Base-by-base conservation (phyloP, 2,329 filamentous ascomycete genomes). In the Alternaria sp. region DNA sequence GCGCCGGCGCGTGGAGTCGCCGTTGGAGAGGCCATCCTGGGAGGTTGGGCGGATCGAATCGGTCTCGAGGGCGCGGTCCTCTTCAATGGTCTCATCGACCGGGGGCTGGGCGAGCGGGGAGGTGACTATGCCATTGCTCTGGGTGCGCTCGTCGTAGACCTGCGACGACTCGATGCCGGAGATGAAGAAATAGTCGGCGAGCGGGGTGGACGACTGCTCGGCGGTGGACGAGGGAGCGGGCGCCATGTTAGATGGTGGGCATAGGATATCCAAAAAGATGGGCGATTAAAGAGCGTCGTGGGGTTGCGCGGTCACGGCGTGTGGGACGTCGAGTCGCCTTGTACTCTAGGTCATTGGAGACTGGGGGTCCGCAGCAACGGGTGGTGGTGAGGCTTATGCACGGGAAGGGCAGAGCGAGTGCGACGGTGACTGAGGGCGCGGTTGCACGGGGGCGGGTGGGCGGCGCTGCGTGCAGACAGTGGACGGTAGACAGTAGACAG, bases 141-240 rank as follows among this genome's bases (percentile, higher is more conserved):
- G 75, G 61, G 68, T 74, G 75, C 78, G 77, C 58, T 83, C 82
- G 67, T 85, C 83, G 75, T 82, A 84, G 62, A 86, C 82, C 72
- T 84, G 83, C 12, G 82, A 79, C 37, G 83, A 84, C 76, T 86
- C 84, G 65, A 86, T 84, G 65, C 84, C 84, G 58, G 80, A 82
- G 63, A 90, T 90, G 84, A 89, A 90, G 78, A 90, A 90, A 78
- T 88, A 89, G 78, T 90, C 88, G 72, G 88, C 88, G 58, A 90
- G 85, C 59, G 88, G 88, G 58, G 83, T 82, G 63, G 84, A 82
- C 50, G 83, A 81, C 60, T 78, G 71, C 63, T 85, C 82, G 58
- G 79, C 70, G 60, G 81, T 73, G 49, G 79, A 71, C 60, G 80
- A 73, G 43, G 70, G 60, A 74, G 81, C 80, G 63, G 78, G 78